A percentile compares a stretch with the other conserved stretches of the same genome.
Conservation (phyloP, 441 rosid species). For the Erysimum cheiri region DNA sequence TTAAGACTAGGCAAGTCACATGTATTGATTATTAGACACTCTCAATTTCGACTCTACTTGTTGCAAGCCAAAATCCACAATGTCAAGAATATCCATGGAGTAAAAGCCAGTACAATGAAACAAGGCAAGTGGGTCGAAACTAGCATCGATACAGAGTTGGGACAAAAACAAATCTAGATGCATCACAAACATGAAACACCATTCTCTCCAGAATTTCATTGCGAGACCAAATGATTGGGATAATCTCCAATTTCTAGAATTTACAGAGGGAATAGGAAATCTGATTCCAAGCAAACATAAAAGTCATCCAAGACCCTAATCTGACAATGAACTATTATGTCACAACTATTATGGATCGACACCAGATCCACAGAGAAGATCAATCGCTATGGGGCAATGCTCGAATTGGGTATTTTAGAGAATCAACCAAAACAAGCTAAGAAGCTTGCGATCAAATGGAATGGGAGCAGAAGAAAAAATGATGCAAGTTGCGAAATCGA, state of each 20-base stretch:
- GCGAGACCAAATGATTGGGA: background rate
- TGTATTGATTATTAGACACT: background rate
- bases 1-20: background rate
- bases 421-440: background rate
- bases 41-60: constrained; percentile 9
- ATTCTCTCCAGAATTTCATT: background rate
- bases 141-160: background rate
- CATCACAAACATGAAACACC: background rate
- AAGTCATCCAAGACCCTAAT: constrained; percentile 1
- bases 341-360: background rate
- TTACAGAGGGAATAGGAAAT: background rate
- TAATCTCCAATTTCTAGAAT: background rate
- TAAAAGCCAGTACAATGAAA: background rate
- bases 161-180: background rate
- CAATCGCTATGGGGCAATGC: background rate
- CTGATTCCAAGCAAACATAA: background rate
- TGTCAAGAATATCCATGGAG: background rate
- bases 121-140: background rate
- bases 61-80: background rate
- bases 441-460: background rate
- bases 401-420: background rate
- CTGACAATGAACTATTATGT: background rate
- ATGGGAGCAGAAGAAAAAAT: background rate
- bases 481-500: constrained; percentile 5
- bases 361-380: constrained; percentile 24